Conservation (phyloP, 495 filamentous ascomycete genomes). For the Antarctomyces pellizariae region DNA sequence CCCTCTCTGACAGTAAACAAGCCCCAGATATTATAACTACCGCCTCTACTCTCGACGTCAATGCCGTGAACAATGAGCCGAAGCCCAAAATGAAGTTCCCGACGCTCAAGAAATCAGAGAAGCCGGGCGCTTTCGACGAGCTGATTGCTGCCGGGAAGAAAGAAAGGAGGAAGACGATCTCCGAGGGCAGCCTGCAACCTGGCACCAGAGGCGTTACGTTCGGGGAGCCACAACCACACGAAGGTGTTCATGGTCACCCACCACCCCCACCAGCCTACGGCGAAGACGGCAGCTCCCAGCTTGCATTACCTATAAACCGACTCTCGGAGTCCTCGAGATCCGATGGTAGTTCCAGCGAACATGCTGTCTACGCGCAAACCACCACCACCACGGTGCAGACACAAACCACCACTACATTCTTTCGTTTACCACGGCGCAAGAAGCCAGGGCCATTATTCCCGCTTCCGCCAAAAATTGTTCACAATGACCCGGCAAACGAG, state of each 20-base stretch:
- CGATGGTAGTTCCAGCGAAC: constrained; percentile 65
- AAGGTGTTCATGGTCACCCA: constrained; percentile 25
- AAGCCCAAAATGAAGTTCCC: constrained; percentile 25
- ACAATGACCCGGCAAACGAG: no score
- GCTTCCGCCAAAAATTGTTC: constrained; percentile 16
- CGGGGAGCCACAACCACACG: constrained; percentile 42
- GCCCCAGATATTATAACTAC: constrained; percentile 88
- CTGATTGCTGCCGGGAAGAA: constrained; percentile 13
- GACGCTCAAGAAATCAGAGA: constrained; percentile 14
- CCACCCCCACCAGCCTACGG: constrained; percentile 33
- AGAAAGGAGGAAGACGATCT: constrained; percentile 16
- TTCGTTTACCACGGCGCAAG: constrained; percentile 53
- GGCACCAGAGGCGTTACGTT: constrained; percentile 28
- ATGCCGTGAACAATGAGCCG: constrained; percentile 21
- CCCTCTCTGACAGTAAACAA: no score
- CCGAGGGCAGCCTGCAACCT: constrained; percentile 19
- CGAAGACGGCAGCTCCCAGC: constrained; percentile 38
- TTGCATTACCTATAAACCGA: constrained; percentile 45
- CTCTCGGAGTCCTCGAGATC: constrained; percentile 84
- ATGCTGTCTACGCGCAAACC: constrained; percentile 30
- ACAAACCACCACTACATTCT: constrained; percentile 48
- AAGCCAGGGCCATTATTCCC: constrained; percentile 62
- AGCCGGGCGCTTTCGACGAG: constrained; percentile 7
- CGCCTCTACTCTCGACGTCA: constrained; percentile 50
- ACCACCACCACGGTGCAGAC: constrained; percentile 39